Conservation (phyloP, 805 yeast genomes). For the Jamesozyma spencerorum region DNA sequence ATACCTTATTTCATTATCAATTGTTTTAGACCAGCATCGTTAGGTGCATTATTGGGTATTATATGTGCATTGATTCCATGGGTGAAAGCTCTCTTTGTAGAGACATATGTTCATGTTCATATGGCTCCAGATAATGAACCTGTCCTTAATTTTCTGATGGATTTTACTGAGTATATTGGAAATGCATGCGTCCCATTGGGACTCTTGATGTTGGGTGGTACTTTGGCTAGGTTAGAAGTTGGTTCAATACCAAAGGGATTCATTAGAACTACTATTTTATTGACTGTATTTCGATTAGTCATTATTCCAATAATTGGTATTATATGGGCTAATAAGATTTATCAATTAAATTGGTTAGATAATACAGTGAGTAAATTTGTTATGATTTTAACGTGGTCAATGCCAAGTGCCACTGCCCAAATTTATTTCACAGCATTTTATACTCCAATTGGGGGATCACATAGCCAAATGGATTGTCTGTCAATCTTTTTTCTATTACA, state of each 20-base stretch:
- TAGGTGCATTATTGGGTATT: conserved; percentile 58
- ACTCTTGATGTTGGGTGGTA: conserved; percentile 72
- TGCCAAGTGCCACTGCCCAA: conserved; percentile 84
- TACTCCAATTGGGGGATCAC: conserved; percentile 54
- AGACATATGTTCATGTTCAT: conserved; percentile 42
- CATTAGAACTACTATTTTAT: conserved; percentile 46
- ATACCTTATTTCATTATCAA: conserved; percentile 37
- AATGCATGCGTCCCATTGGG: conserved; percentile 88
- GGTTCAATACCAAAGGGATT: conserved; percentile 53
- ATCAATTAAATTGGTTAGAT: conserved; percentile 55
- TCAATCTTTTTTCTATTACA: conserved; percentile 63
- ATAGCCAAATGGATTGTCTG: conserved; percentile 66
- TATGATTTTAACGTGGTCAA: conserved; percentile 61
- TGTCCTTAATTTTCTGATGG: conserved; percentile 78
- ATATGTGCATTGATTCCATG: conserved; percentile 78
- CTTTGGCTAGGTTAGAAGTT: conserved; percentile 66
- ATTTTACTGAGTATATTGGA: conserved; percentile 70
- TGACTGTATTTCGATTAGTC: conserved; percentile 51
- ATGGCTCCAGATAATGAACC: conserved; percentile 82
- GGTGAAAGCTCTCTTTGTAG: conserved; percentile 62
- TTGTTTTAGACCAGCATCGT: conserved; percentile 61
- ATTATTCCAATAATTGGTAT: conserved; percentile 75
- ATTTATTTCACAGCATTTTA: conserved; percentile 84
- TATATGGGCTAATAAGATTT: conserved; percentile 51
- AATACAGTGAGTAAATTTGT: conserved; percentile 57